phyloP scores from a whole-genome alignment of 169 alveolate species.

The Eimeria praecox region DNA sequence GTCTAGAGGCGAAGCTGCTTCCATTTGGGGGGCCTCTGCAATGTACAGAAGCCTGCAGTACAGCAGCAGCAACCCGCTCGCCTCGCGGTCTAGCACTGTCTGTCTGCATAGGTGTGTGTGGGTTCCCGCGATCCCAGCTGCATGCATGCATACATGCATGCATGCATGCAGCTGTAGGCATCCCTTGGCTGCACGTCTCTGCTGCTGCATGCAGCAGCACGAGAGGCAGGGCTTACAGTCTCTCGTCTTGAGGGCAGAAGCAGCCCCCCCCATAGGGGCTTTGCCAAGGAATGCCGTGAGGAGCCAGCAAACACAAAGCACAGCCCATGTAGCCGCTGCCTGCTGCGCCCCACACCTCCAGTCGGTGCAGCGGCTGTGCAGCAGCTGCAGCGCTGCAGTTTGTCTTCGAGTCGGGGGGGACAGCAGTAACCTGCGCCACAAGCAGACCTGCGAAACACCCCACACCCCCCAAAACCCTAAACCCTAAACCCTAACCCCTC shows the following conservation, averaged over 20 bases:
- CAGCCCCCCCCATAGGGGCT: slow-evolving; percentile 58
- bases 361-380: slow-evolving; percentile 10
- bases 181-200: neutral
- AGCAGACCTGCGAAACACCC: slow-evolving; percentile 2
- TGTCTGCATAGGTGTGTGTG: neutral
- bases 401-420: neutral
- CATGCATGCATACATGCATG: neutral
- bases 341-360: slow-evolving; percentile 64
- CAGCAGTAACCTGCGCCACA: slow-evolving; percentile 24
- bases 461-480: neutral
- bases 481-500: slow-evolving; percentile 1
- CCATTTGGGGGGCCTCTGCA: slow-evolving; percentile 15
- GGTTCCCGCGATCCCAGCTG: no score
- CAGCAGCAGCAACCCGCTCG: neutral
- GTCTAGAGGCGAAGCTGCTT: neutral
- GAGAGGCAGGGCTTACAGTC: neutral
- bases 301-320: slow-evolving; percentile 22
- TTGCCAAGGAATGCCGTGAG: slow-evolving; percentile 55
- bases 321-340: slow-evolving; percentile 12
- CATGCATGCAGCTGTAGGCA: neutral
- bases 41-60: neutral
- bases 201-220: neutral
- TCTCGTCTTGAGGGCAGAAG: slow-evolving; percentile 56
- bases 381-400: neutral
- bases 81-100: neutral